Evolutionary conservation across 1,284 basidiomycete genomes (phyloP), one percentile per base, ranked within the genome.

Genomic region (Cutaneotrichosporon dermatis): DNA sequence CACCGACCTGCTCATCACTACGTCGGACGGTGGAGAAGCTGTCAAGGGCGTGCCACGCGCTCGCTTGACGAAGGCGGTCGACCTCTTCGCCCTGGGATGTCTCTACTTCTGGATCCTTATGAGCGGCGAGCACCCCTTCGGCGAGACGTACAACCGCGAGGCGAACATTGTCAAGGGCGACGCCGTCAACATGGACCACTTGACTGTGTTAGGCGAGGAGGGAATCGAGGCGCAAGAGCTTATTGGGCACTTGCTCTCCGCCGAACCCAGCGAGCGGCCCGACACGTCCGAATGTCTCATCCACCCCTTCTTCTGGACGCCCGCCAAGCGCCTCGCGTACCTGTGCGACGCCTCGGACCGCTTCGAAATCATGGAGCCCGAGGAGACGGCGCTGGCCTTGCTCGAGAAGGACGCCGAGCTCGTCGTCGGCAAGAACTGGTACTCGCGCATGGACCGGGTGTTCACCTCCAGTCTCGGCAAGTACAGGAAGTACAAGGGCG

Each of bases 231-330:
- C 88, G 2, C 84, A 84, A 55, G 83, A 91, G 73, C 77, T 97
- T 61, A 90, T 96, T 63, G 77, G 75, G 46, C 76, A 75, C 59
- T 91, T 97, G 88, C 79, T 96, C 54, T 83, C 85, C 64, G 83
- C 85, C 15, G 86, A 92, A 60, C 86, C 92, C 4, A 81, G 81
- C 49, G 81, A 83, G 60, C 81, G 92, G 89, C 95, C 94, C 0
- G 88, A 92, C 63, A 96, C 94, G 4, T 84, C 85, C 10, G 86
- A 86, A 40, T 91, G 90, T 72, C 82, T 98, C 15, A 81, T 89
- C 33, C 94, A 99, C 77, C 95, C 95, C 0, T 96, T 92, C 82
- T 99, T 98, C 82, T 99, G 95, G 96, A 87, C 90, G 61, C 81
- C 93, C 0, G 86, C 83, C 11, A 87, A 89, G 66, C 84, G 94